These are phyloP conservation scores for Blastobotrys elegans DNA, from an alignment of 1,139 yeast genomes.

Conservation along the genomic window DNA sequence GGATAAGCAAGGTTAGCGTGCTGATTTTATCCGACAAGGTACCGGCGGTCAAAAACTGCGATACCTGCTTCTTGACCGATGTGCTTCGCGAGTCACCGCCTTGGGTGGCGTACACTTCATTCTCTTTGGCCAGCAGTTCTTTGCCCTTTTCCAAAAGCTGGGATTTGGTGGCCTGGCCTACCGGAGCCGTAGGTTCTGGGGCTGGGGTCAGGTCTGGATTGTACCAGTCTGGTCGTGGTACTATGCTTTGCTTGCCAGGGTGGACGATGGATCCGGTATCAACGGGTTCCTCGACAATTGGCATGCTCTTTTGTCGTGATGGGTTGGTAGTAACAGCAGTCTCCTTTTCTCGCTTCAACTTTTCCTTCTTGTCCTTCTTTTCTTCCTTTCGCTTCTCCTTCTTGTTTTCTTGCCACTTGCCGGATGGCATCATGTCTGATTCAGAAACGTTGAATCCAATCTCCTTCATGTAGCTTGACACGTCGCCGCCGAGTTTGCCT, in stretches of 20 bases:
- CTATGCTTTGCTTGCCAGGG: conserved; percentile 49
- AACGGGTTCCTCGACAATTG: conserved; percentile 1
- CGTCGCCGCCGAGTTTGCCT: conserved; percentile 40
- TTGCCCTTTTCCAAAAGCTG: conserved; percentile 64
- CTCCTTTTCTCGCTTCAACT: conserved; percentile 19
- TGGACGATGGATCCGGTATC: conserved; percentile 15
- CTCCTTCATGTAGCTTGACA: conserved; percentile 59
- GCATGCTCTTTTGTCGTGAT: conserved; percentile 4
- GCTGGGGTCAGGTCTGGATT: conserved; percentile 16
- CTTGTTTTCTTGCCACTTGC: conserved; percentile 25
- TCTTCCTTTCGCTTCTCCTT: conserved; percentile 22
- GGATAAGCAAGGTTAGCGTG: conserved; percentile 84
- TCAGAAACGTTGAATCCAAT: conserved; percentile 52
- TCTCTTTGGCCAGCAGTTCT: conserved; percentile 62
- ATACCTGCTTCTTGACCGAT: conserved; percentile 83
- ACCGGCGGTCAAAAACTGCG: conserved; percentile 87
- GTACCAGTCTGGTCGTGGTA: conserved; percentile 75
- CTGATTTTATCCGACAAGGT: conserved; percentile 93
- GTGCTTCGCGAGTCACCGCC: conserved; percentile 76
- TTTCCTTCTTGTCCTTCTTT: conserved; percentile 17
- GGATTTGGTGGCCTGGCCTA: conserved; percentile 49
- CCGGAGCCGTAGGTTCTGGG: conserved; percentile 28
- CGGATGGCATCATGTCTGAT: conserved; percentile 28
- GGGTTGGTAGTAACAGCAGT: conserved; percentile 7
- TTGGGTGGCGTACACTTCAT: conserved; percentile 49